A percentile compares a stretch with the other conserved stretches of the same genome.
These are phyloP conservation scores for Pontederia crassipes DNA, from an alignment of 176 grass and related monocot genomes.

Conservation along the genomic window DNA sequence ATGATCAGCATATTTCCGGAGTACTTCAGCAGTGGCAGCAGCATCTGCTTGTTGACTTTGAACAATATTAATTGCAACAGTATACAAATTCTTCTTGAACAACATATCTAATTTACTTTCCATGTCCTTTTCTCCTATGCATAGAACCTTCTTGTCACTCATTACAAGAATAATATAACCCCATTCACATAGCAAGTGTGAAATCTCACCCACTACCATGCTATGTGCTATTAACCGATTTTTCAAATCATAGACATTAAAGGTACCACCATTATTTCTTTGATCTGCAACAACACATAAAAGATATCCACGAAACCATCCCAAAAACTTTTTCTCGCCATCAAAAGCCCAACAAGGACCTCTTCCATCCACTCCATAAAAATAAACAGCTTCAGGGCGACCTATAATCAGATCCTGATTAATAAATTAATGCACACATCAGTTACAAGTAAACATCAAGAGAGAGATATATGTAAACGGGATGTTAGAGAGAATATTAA, in stretches of 20 bases:
- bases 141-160: constrained; percentile 75
- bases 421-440: constrained; percentile 1
- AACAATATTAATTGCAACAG: constrained; percentile 86
- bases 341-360: constrained; percentile 99
- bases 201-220: constrained; percentile 79
- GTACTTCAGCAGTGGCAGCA: constrained; percentile 87
- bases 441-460: background rate
- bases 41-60: constrained; percentile 93
- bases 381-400: constrained; percentile 94
- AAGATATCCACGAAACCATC: constrained; percentile 95
- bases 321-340: constrained; percentile 83
- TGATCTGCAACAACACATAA: constrained; percentile 81
- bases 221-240: constrained; percentile 89
- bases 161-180: constrained; percentile 87
- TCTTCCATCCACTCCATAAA: constrained; percentile 86
- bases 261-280: constrained; percentile 53
- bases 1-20: constrained; percentile 93
- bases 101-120: constrained; percentile 99
- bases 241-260: constrained; percentile 89
- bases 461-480: background rate
- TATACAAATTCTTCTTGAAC: constrained; percentile 97
- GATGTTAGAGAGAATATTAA: background rate
- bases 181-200: constrained; percentile 80
- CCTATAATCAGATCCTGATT: constrained; percentile 83
- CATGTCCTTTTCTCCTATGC: constrained; percentile 97